Percentiles rank a stretch among this genome's conserved stretches.
phyloP scores from a whole-genome alignment of 2,329 filamentous ascomycete genomes.

The Mollisiaceae sp. region DNA sequence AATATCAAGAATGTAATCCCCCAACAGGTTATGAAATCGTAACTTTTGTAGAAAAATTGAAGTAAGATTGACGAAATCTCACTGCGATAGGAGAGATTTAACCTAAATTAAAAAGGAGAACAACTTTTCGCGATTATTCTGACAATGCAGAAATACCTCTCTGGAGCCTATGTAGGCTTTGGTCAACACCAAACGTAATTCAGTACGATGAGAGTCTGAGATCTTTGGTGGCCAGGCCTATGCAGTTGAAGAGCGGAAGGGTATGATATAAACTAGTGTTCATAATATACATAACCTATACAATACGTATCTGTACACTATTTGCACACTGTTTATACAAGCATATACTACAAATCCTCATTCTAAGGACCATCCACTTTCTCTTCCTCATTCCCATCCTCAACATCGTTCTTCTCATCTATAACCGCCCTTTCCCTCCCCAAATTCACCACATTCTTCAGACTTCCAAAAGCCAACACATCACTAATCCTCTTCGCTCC shows the following conservation, averaged over 20 bases:
- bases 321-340: not conserved
- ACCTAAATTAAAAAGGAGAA: too few relatives aligned
- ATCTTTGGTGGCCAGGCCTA: not conserved
- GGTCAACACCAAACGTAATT: not conserved
- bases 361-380: not conserved
- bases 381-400: not conserved
- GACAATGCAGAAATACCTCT: not conserved
- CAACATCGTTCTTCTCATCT: slow-evolving; percentile 1
- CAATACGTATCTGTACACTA: not conserved
- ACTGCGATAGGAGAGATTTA: too few relatives aligned
- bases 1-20: not conserved
- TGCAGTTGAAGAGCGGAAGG: not conserved
- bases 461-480: slow-evolving; percentile 84
- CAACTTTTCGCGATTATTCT: not conserved
- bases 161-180: not conserved
- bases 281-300: not conserved
- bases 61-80: too few relatives aligned
- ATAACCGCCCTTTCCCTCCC: slow-evolving; percentile 17
- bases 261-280: not conserved
- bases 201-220: not conserved
- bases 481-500: slow-evolving; percentile 81
- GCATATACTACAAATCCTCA: not conserved
- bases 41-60: too few relatives aligned
- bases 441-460: slow-evolving; percentile 69
- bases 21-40: too few relatives aligned